Evolutionary conservation across 805 yeast genomes (phyloP).

Genomic region (Teunomyces barrocoloradensis): DNA sequence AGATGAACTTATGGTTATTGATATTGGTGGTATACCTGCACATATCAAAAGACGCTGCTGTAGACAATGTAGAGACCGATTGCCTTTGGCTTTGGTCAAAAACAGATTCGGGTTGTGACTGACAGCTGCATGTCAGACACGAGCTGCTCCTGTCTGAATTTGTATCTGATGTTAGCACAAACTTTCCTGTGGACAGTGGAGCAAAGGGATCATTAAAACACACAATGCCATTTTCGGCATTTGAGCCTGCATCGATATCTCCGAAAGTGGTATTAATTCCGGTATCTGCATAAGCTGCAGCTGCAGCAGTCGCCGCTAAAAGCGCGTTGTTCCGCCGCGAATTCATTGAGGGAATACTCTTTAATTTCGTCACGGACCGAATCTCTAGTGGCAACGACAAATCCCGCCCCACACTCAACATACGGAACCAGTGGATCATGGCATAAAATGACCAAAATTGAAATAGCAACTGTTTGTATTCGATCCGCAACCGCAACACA

Average conservation of each 20-base stretch:
- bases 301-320: slow-evolving; percentile 19
- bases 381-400: slow-evolving; percentile 29
- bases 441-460: slow-evolving; percentile 43
- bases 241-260: background rate
- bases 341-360: slow-evolving; percentile 23
- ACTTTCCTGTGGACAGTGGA: background rate
- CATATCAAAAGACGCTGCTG: background rate
- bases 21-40: slow-evolving; percentile 7
- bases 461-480: slow-evolving; percentile 34
- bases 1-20: slow-evolving; percentile 10
- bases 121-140: background rate
- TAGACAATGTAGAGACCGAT: background rate
- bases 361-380: slow-evolving; percentile 23
- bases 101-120: background rate
- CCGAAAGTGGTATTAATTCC: background rate
- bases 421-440: slow-evolving; percentile 38
- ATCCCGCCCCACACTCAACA: slow-evolving; percentile 33
- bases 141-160: background rate
- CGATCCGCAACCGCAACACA: slow-evolving; percentile 36
- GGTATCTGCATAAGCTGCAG: slow-evolving; percentile 10
- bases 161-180: background rate
- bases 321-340: slow-evolving; percentile 21
- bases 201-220: background rate
- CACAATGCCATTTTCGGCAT: background rate
- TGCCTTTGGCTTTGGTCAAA: background rate